Evolutionary conservation across 192 early-diverging fungal genomes (phyloP).

Genomic region (Pilobolus umbonatus): DNA sequence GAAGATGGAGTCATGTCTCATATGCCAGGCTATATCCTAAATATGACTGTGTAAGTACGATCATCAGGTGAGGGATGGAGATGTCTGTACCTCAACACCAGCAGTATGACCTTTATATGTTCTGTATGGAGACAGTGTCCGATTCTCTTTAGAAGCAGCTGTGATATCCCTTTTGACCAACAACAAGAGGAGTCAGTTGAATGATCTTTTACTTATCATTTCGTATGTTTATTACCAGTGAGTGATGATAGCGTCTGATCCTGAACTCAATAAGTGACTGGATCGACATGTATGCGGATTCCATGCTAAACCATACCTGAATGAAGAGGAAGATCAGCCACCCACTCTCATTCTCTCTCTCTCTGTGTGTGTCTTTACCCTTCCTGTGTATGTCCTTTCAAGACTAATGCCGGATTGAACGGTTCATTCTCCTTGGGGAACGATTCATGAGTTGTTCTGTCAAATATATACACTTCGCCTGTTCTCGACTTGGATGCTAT

Average conservation of each 20-base stretch:
- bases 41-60: not conserved
- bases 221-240: slow-evolving; percentile 51
- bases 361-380: too few relatives aligned
- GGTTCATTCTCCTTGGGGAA: slow-evolving; percentile 68
- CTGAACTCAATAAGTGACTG: slow-evolving; percentile 83
- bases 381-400: slow-evolving; percentile 88
- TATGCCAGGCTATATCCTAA: slow-evolving; percentile 92
- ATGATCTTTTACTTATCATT: not conserved
- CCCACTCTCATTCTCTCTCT: not conserved
- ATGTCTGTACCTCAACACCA: slow-evolving; percentile 71
- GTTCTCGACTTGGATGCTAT: slow-evolving; percentile 91
- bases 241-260: slow-evolving; percentile 88
- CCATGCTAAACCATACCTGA: slow-evolving; percentile 84
- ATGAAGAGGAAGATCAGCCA: too few relatives aligned
- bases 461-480: slow-evolving; percentile 96
- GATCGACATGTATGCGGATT: slow-evolving; percentile 59
- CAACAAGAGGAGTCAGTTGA: slow-evolving; percentile 8
- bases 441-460: slow-evolving; percentile 84
- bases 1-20: slow-evolving; percentile 79
- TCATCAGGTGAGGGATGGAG: not conserved
- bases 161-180: slow-evolving; percentile 69
- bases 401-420: slow-evolving; percentile 82
- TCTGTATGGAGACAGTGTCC: slow-evolving; percentile 68
- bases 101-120: slow-evolving; percentile 85
- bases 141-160: slow-evolving; percentile 69